A percentile compares a stretch with the other conserved stretches of the same genome.
Conservation (phyloP, 2,329 filamentous ascomycete genomes). For the Fusarium nisikadoi region DNA sequence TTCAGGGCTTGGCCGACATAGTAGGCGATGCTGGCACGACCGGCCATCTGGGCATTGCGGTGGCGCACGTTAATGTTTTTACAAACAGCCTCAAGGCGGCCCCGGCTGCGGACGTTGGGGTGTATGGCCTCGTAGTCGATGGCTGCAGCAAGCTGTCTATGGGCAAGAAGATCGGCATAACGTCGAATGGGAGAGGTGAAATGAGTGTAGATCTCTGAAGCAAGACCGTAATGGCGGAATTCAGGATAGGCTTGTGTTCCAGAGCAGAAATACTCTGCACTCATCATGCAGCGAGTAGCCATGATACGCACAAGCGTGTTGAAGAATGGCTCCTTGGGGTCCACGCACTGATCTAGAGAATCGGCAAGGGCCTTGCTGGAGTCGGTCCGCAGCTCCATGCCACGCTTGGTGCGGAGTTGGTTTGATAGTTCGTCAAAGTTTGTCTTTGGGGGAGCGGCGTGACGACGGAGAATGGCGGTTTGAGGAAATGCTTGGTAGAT, state of each 20-base stretch:
- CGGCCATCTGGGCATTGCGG: slow-evolving; percentile 95
- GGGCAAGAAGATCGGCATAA: slow-evolving; percentile 95
- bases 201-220: slow-evolving; percentile 97
- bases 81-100: slow-evolving; percentile 91
- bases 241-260: slow-evolving; percentile 93
- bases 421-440: slow-evolving; percentile 96
- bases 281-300: slow-evolving; percentile 99
- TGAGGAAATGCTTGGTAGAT: slow-evolving; percentile 94
- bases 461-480: slow-evolving; percentile 91
- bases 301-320: slow-evolving; percentile 98
- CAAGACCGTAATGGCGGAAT: slow-evolving; percentile 96
- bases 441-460: slow-evolving; percentile 90
- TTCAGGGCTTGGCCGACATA: slow-evolving; percentile 97
- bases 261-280: slow-evolving; percentile 96
- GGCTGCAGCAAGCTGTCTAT: slow-evolving; percentile 92
- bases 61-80: slow-evolving; percentile 98
- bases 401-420: slow-evolving; percentile 88
- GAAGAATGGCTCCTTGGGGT: slow-evolving; percentile 89
- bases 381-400: slow-evolving; percentile 81
- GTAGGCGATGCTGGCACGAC: slow-evolving; percentile 93
- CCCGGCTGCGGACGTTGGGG: slow-evolving; percentile 80
- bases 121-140: slow-evolving; percentile 94
- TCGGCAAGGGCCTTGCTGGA: slow-evolving; percentile 94
- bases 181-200: slow-evolving; percentile 97
- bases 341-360: slow-evolving; percentile 86